These are phyloP conservation scores for Candida methanosorbosa DNA, from an alignment of 805 yeast species.

Conservation along the genomic window DNA sequence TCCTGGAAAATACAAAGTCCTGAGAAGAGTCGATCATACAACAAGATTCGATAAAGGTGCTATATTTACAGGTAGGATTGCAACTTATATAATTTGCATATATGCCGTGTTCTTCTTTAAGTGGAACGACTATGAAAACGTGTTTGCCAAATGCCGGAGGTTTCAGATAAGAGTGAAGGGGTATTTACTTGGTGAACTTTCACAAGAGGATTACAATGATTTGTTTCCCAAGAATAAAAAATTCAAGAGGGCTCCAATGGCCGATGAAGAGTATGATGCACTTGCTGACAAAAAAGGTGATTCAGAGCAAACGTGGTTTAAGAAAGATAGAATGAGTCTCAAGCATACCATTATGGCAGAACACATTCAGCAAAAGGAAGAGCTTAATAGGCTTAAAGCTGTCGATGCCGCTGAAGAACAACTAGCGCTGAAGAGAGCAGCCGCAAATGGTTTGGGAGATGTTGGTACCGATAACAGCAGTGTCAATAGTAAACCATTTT, in stretches of 20 bases:
- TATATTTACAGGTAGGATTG: slow-evolving; percentile 41
- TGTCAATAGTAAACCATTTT: slow-evolving; percentile 9
- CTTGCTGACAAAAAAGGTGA: slow-evolving; percentile 3
- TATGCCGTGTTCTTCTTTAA: slow-evolving; percentile 66
- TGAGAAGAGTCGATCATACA: slow-evolving; percentile 48
- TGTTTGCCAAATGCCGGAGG: slow-evolving; percentile 61
- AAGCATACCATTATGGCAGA: slow-evolving; percentile 72
- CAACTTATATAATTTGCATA: slow-evolving; percentile 39
- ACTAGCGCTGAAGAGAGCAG: too few relatives aligned
- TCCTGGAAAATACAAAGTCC: slow-evolving; percentile 71
- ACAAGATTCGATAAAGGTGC: slow-evolving; percentile 52
- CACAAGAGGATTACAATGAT: slow-evolving; percentile 56
- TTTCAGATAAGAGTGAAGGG: slow-evolving; percentile 50
- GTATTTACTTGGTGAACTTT: slow-evolving; percentile 40
- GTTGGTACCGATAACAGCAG: too few relatives aligned
- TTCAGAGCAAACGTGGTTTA: slow-evolving; percentile 15
- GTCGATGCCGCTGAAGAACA: slow-evolving; percentile 1
- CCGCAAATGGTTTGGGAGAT: too few relatives aligned
- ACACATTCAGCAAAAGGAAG: slow-evolving; percentile 57
- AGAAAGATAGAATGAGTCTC: slow-evolving; percentile 54
- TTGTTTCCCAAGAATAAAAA: slow-evolving; percentile 37
- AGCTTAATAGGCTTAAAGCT: slow-evolving; percentile 19
- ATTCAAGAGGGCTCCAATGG: slow-evolving; percentile 29
- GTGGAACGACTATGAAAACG: slow-evolving; percentile 79
- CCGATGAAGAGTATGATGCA: slow-evolving; percentile 7